phyloP scores from a whole-genome alignment of 2,329 filamentous ascomycete species.

The Xylariales sp. region DNA sequence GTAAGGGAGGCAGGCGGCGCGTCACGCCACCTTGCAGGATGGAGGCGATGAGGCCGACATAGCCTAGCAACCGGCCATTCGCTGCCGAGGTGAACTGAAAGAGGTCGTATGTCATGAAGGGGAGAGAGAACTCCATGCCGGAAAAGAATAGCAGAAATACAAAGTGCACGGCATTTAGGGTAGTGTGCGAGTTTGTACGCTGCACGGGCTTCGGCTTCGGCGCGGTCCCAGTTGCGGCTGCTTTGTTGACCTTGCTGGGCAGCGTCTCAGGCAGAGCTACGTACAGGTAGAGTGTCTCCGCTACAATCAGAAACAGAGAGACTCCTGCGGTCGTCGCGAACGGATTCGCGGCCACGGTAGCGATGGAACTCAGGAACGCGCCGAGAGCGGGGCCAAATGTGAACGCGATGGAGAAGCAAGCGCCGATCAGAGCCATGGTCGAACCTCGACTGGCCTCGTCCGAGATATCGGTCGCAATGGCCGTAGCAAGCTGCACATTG shows the following conservation, averaged over 20 bases:
- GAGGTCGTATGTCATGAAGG: conserved; percentile 95
- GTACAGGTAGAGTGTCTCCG: conserved; percentile 87
- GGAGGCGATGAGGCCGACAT: conserved; percentile 85
- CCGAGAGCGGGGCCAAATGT: conserved; percentile 93
- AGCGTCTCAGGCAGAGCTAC: conserved; percentile 81
- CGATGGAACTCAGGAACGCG: conserved; percentile 75
- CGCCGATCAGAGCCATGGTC: conserved; percentile 94
- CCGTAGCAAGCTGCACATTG: conserved; percentile 92
- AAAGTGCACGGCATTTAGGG: conserved; percentile 84
- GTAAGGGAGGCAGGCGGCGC: conserved; percentile 73
- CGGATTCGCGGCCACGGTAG: conserved; percentile 77
- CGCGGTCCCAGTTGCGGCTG: conserved; percentile 20
- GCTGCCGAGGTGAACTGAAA: conserved; percentile 76
- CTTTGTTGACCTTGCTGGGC: conserved; percentile 38
- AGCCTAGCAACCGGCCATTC: conserved; percentile 83
- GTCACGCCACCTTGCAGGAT: conserved; percentile 92
- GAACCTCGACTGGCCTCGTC: conserved; percentile 78
- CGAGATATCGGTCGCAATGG: conserved; percentile 94
- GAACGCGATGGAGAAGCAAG: conserved; percentile 95
- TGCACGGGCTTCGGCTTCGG: conserved; percentile 25
- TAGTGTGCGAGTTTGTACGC: conserved; percentile 75
- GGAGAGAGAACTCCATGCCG: conserved; percentile 95
- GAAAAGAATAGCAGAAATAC: conserved; percentile 94
- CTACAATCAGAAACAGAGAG: conserved; percentile 75
- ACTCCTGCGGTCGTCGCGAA: conserved; percentile 91